A percentile compares a stretch with the other conserved stretches of the same genome.
Evolutionary conservation across 169 alveolate species (phyloP).

Genomic region (Perkinsus olseni): DNA sequence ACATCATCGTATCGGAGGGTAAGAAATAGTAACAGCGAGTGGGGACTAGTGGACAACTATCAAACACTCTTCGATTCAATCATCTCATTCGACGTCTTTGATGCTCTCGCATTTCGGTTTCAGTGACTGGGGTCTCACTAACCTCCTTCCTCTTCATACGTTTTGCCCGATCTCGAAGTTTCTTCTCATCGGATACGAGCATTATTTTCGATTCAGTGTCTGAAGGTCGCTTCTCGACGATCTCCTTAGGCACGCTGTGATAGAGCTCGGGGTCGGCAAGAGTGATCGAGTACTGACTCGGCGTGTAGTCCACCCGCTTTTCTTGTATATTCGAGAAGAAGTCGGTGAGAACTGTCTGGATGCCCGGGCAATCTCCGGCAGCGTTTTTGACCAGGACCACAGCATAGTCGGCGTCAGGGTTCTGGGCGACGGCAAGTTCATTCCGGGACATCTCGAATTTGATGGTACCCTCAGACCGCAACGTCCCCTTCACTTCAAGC

Average conservation of each 20-base stretch:
- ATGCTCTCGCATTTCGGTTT: background rate
- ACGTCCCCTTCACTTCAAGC: background rate
- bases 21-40: background rate
- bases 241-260: background rate
- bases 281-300: background rate
- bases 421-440: background rate
- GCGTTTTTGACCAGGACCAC: background rate
- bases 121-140: background rate
- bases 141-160: background rate
- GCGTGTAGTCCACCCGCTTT: background rate
- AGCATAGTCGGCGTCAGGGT: background rate
- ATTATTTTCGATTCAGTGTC: background rate
- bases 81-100: background rate
- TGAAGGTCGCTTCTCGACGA: background rate
- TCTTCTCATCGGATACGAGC: background rate
- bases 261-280: background rate
- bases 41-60: no score
- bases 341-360: background rate
- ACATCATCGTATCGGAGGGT: background rate
- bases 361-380: background rate
- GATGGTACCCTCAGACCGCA: background rate
- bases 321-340: background rate
- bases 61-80: background rate
- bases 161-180: background rate
- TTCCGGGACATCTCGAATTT: background rate